A percentile compares a stretch with the other conserved stretches of the same genome.
These are phyloP conservation scores for Primulina eburnea DNA, from an alignment of 257 asterid genomes.

Conservation along the genomic window DNA sequence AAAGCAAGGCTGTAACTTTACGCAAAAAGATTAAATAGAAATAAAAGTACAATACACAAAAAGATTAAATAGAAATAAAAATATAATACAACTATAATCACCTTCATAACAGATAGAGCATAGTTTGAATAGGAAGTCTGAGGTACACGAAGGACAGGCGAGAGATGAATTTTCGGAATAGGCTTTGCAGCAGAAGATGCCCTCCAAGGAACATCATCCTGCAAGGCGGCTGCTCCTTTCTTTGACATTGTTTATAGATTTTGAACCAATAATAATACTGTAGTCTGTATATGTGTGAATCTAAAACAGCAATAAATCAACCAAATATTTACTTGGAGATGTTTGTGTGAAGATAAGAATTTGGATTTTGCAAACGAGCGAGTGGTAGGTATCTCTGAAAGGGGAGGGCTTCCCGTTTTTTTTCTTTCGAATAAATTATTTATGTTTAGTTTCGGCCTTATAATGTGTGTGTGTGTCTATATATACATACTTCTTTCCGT, in stretches of 20 bases:
- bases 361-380: conserved; percentile 26
- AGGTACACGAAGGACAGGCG: conserved; percentile 75
- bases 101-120: conserved; percentile 77
- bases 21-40: no score
- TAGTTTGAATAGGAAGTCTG: conserved; percentile 59
- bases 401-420: not conserved
- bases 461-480: no score
- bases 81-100: not conserved
- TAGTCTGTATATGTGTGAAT: not conserved
- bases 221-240: conserved; percentile 56
- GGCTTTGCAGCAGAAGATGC: conserved; percentile 64
- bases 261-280: not conserved
- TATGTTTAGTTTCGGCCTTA: no score
- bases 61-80: no score
- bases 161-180: conserved; percentile 77
- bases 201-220: conserved; percentile 82
- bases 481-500: no score
- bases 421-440: no score
- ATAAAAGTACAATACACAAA: no score
- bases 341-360: conserved; percentile 33
- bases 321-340: not conserved
- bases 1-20: not conserved
- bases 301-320: not conserved
- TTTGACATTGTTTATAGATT: conserved; percentile 44
- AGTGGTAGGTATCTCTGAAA: not conserved